Percentiles rank a stretch among this genome's conserved stretches.
phyloP scores from a whole-genome alignment of 768 basidiomycete species.

The Kwoniella botswanensis region DNA sequence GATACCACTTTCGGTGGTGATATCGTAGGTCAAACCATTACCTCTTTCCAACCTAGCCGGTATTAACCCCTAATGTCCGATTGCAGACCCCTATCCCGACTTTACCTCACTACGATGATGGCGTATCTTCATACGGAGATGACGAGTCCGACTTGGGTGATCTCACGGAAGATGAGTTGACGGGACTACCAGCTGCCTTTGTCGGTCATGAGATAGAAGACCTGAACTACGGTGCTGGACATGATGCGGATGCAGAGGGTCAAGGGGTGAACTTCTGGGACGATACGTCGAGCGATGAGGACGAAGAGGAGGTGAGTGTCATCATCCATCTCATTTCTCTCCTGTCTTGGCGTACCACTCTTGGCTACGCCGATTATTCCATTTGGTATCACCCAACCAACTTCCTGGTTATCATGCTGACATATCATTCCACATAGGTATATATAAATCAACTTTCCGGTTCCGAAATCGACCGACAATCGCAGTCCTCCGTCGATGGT shows the following conservation, averaged over 20 bases:
- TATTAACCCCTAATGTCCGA: too few species aligned
- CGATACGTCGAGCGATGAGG: constrained; percentile 37
- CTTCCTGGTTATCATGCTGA: neutral
- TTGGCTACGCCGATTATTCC: too few species aligned
- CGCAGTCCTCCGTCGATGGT: constrained; percentile 44
- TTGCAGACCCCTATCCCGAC: constrained; percentile 17
- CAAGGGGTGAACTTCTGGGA: constrained; percentile 33
- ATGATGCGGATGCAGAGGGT: constrained; percentile 34
- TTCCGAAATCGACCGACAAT: constrained; percentile 44
- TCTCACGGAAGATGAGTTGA: constrained; percentile 35
- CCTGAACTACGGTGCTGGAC: constrained; percentile 48
- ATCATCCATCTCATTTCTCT: neutral
- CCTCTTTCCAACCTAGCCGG: too few species aligned
- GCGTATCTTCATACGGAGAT: constrained; percentile 43
- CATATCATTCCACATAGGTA: constrained; percentile 23
- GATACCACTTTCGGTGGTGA: constrained; percentile 14
- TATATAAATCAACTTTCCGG: constrained; percentile 50
- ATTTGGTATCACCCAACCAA: neutral
- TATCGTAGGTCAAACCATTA: constrained; percentile 9
- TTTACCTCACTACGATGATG: constrained; percentile 24
- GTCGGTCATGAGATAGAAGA: constrained; percentile 53
- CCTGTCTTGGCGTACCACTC: neutral
- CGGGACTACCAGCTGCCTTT: constrained; percentile 42
- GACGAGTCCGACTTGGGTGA: constrained; percentile 43
- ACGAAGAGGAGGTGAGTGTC: constrained; percentile 46